Base-by-base conservation (phyloP, 2,329 filamentous ascomycete species). In the Monilinia laxa region DNA sequence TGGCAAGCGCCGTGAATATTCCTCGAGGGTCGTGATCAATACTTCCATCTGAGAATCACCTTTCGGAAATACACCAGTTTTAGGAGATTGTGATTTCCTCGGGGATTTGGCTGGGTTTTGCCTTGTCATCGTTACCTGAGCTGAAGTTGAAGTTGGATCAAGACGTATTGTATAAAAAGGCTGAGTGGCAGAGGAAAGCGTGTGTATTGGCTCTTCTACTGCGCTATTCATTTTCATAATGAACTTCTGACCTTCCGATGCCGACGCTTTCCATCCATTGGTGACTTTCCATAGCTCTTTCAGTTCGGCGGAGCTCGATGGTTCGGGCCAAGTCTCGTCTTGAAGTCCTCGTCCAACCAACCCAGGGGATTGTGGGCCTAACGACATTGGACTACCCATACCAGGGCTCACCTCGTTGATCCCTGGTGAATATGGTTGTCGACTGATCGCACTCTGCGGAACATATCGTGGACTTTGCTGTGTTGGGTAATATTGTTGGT, bases 401-500 rank as follows among this genome's bases (percentile, higher is more conserved):
- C 70, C 71, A n/a, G 69, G 69, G 64, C 72, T 73, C 63, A 73
- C 65, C 20, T 72, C 72, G 18, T 68, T 70, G 45, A 75, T 68
- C 47, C 71, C 73, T 11, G 75, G 74, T 6, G 80, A 83, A 74
- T 90, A 90, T 31, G 87, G 84, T 45, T 85, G 84, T 64, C 88
- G 81, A 77, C 87, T 91, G 74, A 91, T 88, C 67, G 87, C 83
- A 20, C 84, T 83, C 47, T 82, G 81, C 6, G 88, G 87, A 59
- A 92, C 85, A 42, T 85, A 82, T 1, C 84, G 84, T 16, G 89
- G 87, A 68, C 84, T 87, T 65, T 83, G 79, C 74, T 89, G 86
- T 0, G 85, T 88, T 2, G 90, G 89, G 59, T 84, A 89, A 78
- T 93, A 93, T 57, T 85, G 78, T 74, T 93, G 90, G 67, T 87